Conservation (phyloP, 441 rosid species). For the Bruguiera hainesii region DNA sequence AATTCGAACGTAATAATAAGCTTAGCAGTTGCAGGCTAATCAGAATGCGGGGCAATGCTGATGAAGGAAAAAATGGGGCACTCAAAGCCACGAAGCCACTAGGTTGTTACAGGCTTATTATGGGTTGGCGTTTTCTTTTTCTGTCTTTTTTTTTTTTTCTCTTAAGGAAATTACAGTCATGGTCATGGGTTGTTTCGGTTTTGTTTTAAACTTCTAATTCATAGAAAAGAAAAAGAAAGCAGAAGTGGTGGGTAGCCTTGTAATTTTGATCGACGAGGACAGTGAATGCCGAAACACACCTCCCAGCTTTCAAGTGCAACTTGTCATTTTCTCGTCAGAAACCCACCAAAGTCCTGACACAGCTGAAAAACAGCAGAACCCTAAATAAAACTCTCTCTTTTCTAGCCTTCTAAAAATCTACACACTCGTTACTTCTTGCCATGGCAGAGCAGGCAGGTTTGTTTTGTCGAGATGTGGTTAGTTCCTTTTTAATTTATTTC, state of each 20-base stretch:
- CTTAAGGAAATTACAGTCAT: conserved; percentile 19
- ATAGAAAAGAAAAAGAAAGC: not conserved
- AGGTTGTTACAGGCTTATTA: too few relatives aligned
- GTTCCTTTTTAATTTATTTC: not conserved
- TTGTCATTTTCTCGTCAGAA: conserved; percentile 24
- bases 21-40: too few relatives aligned
- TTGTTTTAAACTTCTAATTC: too few relatives aligned
- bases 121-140: not conserved
- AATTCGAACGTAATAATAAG: too few relatives aligned
- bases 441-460: conserved; percentile 22
- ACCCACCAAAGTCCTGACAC: conserved; percentile 15
- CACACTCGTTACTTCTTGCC: not conserved
- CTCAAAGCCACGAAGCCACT: too few relatives aligned
- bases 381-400: conserved; percentile 9
- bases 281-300: conserved; percentile 8
- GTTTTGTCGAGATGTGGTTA: not conserved
- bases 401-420: not conserved
- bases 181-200: too few relatives aligned
- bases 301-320: conserved; percentile 6
- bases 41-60: too few relatives aligned
- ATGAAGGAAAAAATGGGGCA: too few relatives aligned
- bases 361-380: conserved; percentile 6
- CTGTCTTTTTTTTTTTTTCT: conserved; percentile 12
- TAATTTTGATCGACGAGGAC: conserved; percentile 6
- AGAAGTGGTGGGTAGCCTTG: conserved; percentile 13